Conservation (phyloP, 257 asterid species). For the Striga asiatica region DNA sequence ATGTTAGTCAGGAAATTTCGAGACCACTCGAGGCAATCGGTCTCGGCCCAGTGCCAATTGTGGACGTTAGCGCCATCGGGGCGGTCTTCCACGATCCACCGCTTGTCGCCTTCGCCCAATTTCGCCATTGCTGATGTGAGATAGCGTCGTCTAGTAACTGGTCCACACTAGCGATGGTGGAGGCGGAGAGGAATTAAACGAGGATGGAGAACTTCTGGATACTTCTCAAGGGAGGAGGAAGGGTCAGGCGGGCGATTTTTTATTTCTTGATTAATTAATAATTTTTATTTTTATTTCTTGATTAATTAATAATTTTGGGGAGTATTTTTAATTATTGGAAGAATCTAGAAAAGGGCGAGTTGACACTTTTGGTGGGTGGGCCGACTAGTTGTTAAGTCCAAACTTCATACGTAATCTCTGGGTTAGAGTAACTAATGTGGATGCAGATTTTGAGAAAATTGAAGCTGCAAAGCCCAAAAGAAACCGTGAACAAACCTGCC, state of each 20-base stretch:
- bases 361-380: background rate
- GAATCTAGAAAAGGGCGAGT: slow-evolving; percentile 18
- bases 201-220: slow-evolving; percentile 11
- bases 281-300: background rate
- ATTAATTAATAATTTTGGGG: background rate
- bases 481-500: too few species aligned
- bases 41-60: slow-evolving; percentile 98
- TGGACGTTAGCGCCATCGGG: slow-evolving; percentile 94
- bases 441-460: too few species aligned
- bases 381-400: background rate
- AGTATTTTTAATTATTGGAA: slow-evolving; percentile 9
- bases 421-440: too few species aligned
- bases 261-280: background rate
- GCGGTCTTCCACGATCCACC: slow-evolving; percentile 97
- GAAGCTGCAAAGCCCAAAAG: too few species aligned
- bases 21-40: slow-evolving; percentile 84
- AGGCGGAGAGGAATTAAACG: background rate
- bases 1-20: slow-evolving; percentile 44
- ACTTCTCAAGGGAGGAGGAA: slow-evolving; percentile 17
- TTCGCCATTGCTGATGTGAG: slow-evolving; percentile 43
- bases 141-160: background rate
- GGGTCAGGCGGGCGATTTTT: slow-evolving; percentile 16
- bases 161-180: too few species aligned
- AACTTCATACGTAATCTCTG: too few species aligned
- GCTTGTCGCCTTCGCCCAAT: slow-evolving; percentile 73